Percentiles rank a stretch among this genome's conserved stretches.
Conservation (phyloP, 2,329 filamentous ascomycete species). For the Aspergillus luchuensis region DNA sequence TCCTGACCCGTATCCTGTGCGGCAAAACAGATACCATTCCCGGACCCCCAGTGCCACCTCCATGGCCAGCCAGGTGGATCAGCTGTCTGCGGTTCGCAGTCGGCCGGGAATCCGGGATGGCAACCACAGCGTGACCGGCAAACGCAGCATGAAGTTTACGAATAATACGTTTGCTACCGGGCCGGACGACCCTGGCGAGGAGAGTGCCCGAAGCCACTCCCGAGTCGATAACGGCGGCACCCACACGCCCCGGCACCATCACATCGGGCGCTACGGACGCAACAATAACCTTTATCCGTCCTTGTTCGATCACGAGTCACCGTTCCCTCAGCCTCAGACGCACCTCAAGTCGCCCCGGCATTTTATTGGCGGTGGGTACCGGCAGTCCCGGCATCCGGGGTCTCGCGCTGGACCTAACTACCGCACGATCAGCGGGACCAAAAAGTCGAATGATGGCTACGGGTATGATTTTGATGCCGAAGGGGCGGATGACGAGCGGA, state of each 20-base stretch:
- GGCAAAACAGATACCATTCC: constrained; percentile 81
- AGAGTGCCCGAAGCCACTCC: constrained; percentile 61
- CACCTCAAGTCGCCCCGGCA: constrained; percentile 64
- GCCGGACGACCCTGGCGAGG: constrained; percentile 66
- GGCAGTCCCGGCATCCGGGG: constrained; percentile 69
- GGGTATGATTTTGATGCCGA: constrained; percentile 81
- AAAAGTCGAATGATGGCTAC: constrained; percentile 64
- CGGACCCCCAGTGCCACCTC: constrained; percentile 93
- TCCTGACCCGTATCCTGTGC: constrained; percentile 56
- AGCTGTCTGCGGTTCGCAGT: constrained; percentile 53
- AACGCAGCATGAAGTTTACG: constrained; percentile 96
- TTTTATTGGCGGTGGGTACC: constrained; percentile 54
- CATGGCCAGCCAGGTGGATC: constrained; percentile 54
- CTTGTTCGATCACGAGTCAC: constrained; percentile 74
- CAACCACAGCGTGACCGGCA: constrained; percentile 66
- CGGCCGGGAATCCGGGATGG: constrained; percentile 69
- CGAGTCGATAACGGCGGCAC: constrained; percentile 60
- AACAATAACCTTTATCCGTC: constrained; percentile 65
- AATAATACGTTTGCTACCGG: constrained; percentile 71
- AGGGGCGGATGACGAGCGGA: constrained; percentile 82
- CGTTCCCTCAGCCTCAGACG: constrained; percentile 65
- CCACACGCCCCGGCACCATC: constrained; percentile 71
- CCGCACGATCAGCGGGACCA: constrained; percentile 48
- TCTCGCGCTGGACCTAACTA: constrained; percentile 60
- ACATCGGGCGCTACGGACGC: constrained; percentile 77